These are phyloP conservation scores for Fermentozyma sake DNA, from an alignment of 1,139 yeast genomes.

Conservation along the genomic window DNA sequence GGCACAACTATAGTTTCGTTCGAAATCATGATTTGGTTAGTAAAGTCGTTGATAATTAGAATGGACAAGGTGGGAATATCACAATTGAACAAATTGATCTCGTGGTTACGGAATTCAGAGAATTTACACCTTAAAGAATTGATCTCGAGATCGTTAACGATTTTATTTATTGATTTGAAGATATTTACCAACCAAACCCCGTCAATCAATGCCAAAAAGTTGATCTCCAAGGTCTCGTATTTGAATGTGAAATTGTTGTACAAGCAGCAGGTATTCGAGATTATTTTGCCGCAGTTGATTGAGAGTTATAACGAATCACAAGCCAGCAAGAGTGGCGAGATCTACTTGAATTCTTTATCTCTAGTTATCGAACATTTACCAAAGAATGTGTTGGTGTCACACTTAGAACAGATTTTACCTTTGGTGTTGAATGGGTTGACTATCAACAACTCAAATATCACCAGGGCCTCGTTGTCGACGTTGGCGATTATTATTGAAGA, in stretches of 20 bases:
- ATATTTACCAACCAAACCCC: slow-evolving; percentile 43
- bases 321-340: slow-evolving; percentile 18
- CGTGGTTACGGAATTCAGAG: slow-evolving; percentile 6
- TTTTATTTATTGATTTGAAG: slow-evolving; percentile 62
- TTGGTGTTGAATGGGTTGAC: slow-evolving; percentile 63
- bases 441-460: slow-evolving; percentile 39
- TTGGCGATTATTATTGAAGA: slow-evolving; percentile 52
- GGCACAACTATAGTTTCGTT: slow-evolving; percentile 15
- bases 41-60: slow-evolving; percentile 64
- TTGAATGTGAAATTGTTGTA: slow-evolving; percentile 61
- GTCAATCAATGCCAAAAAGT: slow-evolving; percentile 17
- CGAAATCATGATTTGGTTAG: slow-evolving; percentile 63
- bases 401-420: slow-evolving; percentile 63
- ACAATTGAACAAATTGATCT: slow-evolving; percentile 29
- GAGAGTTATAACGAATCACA: slow-evolving; percentile 23
- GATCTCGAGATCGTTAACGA: slow-evolving; percentile 55
- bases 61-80: slow-evolving; percentile 46
- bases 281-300: slow-evolving; percentile 47
- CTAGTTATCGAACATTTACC: slow-evolving; percentile 64
- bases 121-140: slow-evolving; percentile 5
- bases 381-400: slow-evolving; percentile 54
- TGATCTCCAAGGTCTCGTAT: slow-evolving; percentile 47
- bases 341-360: slow-evolving; percentile 63
- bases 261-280: slow-evolving; percentile 73
- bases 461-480: slow-evolving; percentile 59